Evolutionary conservation across 2,329 filamentous ascomycete species (phyloP).

Genomic region (Pyricularia grisea): DNA sequence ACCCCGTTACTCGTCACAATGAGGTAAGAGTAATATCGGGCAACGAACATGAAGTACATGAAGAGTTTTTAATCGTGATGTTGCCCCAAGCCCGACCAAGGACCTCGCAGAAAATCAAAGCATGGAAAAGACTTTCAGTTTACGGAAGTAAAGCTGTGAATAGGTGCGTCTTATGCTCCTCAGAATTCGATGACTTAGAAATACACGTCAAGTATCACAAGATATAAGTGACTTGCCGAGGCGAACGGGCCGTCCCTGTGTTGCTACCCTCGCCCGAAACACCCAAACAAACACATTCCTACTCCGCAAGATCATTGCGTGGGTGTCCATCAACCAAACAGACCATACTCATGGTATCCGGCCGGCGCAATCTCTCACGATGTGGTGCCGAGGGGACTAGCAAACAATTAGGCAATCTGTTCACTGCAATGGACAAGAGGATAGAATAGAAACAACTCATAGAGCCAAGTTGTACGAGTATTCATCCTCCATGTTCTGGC

Average conservation of each 20-base stretch:
- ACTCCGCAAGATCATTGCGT: background rate
- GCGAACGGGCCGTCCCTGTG: background rate
- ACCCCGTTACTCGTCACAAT: background rate
- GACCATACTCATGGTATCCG: background rate
- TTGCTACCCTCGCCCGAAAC: background rate
- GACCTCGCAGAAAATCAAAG: background rate
- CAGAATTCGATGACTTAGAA: background rate
- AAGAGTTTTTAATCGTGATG: background rate
- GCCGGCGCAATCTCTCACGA: background rate
- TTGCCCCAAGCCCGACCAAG: background rate
- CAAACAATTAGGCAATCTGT: conserved; percentile 1
- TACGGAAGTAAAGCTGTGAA: background rate
- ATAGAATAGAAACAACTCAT: conserved; percentile 19
- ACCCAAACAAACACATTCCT: background rate
- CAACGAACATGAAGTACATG: background rate
- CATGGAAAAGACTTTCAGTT: background rate
- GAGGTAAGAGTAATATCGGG: background rate
- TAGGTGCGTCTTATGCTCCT: background rate
- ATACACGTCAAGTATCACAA: background rate
- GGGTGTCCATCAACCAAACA: background rate
- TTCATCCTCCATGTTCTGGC: conserved; percentile 66
- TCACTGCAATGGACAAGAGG: background rate
- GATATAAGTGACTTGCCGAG: background rate
- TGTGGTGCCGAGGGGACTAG: conserved; percentile 3
- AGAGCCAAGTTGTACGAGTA: conserved; percentile 59